Percentiles rank a stretch among this genome's conserved stretches.
Conservation (phyloP, 2,329 filamentous ascomycete species). For the Alternaria metachromatica region DNA sequence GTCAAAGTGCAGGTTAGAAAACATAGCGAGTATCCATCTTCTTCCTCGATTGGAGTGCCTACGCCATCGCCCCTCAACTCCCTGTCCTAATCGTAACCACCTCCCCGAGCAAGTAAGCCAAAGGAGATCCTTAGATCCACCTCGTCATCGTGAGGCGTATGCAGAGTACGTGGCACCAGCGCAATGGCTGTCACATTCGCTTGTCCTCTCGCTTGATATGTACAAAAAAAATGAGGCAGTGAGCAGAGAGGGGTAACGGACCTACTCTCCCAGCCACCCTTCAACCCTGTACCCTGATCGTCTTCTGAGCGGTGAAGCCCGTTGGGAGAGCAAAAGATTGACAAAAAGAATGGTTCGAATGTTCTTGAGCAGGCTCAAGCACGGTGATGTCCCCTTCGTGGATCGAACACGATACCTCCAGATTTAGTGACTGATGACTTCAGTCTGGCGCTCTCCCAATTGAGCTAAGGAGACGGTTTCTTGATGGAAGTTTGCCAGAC, state of each 20-base stretch:
- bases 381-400: conserved; percentile 27
- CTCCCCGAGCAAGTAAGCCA: not conserved
- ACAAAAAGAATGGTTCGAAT: conserved; percentile 19
- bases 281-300: not conserved
- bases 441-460: conserved; percentile 43
- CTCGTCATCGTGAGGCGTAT: not conserved
- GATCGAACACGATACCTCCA: conserved; percentile 38
- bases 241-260: not conserved
- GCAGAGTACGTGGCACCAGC: not conserved
- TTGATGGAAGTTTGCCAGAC: conserved; percentile 5
- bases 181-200: not conserved
- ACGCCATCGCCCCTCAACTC: not conserved
- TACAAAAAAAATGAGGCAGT: conserved; percentile 1
- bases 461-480: conserved; percentile 38
- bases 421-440: conserved; percentile 39
- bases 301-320: not conserved
- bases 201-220: not conserved
- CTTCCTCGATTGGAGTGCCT: not conserved
- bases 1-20: not conserved
- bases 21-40: not conserved
- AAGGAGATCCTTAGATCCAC: not conserved
- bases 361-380: conserved; percentile 16
- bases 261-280: not conserved
- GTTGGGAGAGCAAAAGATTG: not conserved
- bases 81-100: not conserved